phyloP scores from a whole-genome alignment of 208 protist species.

The Trypanosoma boissoni region DNA sequence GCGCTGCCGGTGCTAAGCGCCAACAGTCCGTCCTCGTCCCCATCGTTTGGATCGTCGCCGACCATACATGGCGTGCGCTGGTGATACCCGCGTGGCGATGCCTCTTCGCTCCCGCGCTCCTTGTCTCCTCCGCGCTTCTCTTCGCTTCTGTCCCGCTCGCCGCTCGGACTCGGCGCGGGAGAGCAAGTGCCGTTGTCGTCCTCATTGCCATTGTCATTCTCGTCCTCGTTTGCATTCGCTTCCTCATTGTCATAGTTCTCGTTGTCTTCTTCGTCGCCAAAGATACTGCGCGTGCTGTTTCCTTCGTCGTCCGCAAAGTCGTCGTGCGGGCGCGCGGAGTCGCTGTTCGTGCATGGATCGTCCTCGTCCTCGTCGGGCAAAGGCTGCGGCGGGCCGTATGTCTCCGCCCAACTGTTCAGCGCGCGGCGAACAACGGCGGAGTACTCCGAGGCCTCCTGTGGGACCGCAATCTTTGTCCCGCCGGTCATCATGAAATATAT shows the following conservation, averaged over 20 bases:
- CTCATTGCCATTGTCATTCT: background rate
- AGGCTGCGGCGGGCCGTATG: slow-evolving; percentile 26
- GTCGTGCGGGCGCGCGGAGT: slow-evolving; percentile 27
- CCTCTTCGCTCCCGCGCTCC: slow-evolving; percentile 18
- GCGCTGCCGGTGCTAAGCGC: background rate
- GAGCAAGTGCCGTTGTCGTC: background rate
- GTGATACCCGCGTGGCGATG: slow-evolving; percentile 58
- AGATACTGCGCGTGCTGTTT: slow-evolving; percentile 32
- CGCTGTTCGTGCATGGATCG: slow-evolving; percentile 10
- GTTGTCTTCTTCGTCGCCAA: slow-evolving; percentile 25
- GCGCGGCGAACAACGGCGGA: slow-evolving; percentile 48
- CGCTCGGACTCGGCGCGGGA: background rate
- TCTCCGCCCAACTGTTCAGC: slow-evolving; percentile 42
- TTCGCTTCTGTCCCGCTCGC: slow-evolving; percentile 6
- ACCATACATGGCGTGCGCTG: slow-evolving; percentile 78
- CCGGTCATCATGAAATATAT: slow-evolving; percentile 68
- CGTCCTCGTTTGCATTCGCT: too few relatives aligned
- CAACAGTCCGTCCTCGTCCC: slow-evolving; percentile 32
- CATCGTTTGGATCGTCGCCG: slow-evolving; percentile 63
- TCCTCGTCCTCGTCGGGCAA: slow-evolving; percentile 19
- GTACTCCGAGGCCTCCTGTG: slow-evolving; percentile 36
- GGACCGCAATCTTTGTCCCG: slow-evolving; percentile 43
- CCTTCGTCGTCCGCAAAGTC: slow-evolving; percentile 34
- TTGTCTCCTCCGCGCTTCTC: background rate
- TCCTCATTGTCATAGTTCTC: slow-evolving; percentile 6